Percentiles rank a stretch among this genome's conserved stretches.
These are phyloP conservation scores for Singerocomus inundabilis DNA, from an alignment of 1,284 basidiomycete genomes.

Conservation along the genomic window DNA sequence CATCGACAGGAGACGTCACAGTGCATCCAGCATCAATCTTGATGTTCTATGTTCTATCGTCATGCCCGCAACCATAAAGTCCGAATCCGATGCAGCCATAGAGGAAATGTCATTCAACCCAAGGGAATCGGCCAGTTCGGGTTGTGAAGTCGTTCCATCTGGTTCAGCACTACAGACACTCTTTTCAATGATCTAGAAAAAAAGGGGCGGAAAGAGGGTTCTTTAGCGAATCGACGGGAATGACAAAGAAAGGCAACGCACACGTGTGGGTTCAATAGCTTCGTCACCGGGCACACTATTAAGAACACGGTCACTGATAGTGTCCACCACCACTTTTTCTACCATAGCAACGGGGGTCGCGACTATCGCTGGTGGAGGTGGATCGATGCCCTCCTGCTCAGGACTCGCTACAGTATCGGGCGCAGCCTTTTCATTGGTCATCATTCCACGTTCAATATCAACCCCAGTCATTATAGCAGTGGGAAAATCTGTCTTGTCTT, in stretches of 20 bases:
- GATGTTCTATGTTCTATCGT: no score
- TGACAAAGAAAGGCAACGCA: slow-evolving; percentile 19
- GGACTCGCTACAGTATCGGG: background rate
- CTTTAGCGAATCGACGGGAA: slow-evolving; percentile 15
- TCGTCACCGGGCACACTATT: background rate
- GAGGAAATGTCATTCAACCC: slow-evolving; percentile 39
- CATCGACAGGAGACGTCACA: background rate
- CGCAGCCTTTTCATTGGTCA: background rate
- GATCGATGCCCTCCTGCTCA: background rate
- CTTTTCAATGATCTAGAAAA: slow-evolving; percentile 12
- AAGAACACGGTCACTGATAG: background rate
- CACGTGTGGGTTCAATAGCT: slow-evolving; percentile 10
- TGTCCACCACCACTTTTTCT: background rate
- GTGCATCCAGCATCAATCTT: background rate
- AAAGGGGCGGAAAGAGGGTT: slow-evolving; percentile 1
- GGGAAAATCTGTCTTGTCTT: slow-evolving; percentile 3
- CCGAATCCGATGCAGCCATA: slow-evolving; percentile 1
- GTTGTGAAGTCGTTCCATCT: background rate
- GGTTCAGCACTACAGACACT: background rate
- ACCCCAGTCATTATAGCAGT: background rate
- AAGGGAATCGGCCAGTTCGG: slow-evolving; percentile 30
- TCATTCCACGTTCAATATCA: slow-evolving; percentile 29
- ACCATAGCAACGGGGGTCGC: background rate
- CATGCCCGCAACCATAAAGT: no score
- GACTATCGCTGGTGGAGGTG: background rate